Evolutionary conservation across 768 basidiomycete genomes (phyloP), one percentile per base, ranked within the genome.

Genomic region (Pholiota microspora): DNA sequence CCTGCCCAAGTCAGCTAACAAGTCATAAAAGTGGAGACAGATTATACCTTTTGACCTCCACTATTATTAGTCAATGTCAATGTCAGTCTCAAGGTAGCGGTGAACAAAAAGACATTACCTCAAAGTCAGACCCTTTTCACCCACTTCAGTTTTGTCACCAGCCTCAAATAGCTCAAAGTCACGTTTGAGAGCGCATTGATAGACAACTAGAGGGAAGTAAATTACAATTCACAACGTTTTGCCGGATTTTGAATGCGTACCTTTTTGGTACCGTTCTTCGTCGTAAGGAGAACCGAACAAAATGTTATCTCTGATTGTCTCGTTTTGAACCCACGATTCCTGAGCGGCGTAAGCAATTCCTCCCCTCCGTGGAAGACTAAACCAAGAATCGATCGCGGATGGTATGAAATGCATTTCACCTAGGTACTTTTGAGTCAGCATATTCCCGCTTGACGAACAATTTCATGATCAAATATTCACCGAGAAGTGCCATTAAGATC

Each of bases 291-390:
- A 71, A 35, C 90, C 88, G 54, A 94, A 94, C 35, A 88, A 69
- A 55, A 94, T 86, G 64, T 94, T 94, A 35, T 90, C 86, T 72
- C 81, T 58, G 51, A 88, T 85, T 0, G 85, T 89, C 55, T 86
- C 88, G 58, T 89, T 91, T 67, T 86, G 80, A 6, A 90, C 83
- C 89, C 89, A 94, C 2, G 86, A 83, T 63, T 90, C 88, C 67
- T 92, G 91, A 2, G 86, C 85, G 4, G 86, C 86, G 64, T 88
- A 91, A 2, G 87, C 83, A 23, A 92, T 77, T 4, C 90, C 89
- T 2, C 77, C 74, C 4, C 68, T 69, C 7, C 88, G 74, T 31
- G 90, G 89, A 5, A 91, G 77, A 56, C 80, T 81, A 67, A 76
- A 86, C 77, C 80, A 87, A 0, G 85, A 80, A 35, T 77, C 76